phyloP scores from a whole-genome alignment of 768 basidiomycete genomes.

The Coprinellus micaceus region DNA sequence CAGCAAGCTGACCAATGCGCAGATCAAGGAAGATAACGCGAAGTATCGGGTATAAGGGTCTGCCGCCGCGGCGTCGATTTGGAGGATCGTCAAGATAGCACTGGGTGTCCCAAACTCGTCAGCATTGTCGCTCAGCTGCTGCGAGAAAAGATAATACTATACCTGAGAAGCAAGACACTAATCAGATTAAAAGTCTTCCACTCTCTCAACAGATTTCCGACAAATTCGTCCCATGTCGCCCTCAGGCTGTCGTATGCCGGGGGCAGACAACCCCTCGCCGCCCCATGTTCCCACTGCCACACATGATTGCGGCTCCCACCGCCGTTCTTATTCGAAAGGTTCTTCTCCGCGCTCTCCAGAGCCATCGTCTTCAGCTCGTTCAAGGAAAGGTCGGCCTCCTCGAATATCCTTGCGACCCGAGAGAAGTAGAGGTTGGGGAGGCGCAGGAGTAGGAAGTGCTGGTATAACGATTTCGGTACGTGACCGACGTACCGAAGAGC shows the following conservation, averaged over 20 bases:
- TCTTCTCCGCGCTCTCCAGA: constrained; percentile 14
- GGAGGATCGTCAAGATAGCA: constrained; percentile 30
- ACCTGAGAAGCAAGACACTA: constrained; percentile 30
- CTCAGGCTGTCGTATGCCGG: constrained; percentile 20
- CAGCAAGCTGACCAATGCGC: constrained; percentile 56
- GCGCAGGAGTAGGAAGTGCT: constrained; percentile 42
- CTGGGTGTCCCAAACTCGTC: no score
- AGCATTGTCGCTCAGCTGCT: no score
- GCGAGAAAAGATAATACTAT: no score
- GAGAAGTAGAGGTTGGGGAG: constrained; percentile 67
- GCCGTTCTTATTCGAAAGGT: neutral
- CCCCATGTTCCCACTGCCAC: no score
- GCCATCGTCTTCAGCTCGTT: constrained; percentile 50
- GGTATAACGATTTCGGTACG: constrained; percentile 30
- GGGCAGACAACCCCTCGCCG: constrained; percentile 3
- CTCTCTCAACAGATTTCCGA: constrained; percentile 29
- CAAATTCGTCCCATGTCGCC: constrained; percentile 26
- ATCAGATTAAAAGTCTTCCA: constrained; percentile 36
- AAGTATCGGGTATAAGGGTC: constrained; percentile 56
- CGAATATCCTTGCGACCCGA: constrained; percentile 63
- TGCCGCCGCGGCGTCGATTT: constrained; percentile 34
- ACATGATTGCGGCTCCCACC: neutral
- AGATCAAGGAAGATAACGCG: constrained; percentile 52
- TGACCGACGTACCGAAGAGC: neutral
- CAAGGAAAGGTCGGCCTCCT: constrained; percentile 61